Percentiles rank a stretch among this genome's conserved stretches.
Evolutionary conservation across 75 land plant species (phyloP).

Genomic region (Pseudotsuga menziesii): DNA sequence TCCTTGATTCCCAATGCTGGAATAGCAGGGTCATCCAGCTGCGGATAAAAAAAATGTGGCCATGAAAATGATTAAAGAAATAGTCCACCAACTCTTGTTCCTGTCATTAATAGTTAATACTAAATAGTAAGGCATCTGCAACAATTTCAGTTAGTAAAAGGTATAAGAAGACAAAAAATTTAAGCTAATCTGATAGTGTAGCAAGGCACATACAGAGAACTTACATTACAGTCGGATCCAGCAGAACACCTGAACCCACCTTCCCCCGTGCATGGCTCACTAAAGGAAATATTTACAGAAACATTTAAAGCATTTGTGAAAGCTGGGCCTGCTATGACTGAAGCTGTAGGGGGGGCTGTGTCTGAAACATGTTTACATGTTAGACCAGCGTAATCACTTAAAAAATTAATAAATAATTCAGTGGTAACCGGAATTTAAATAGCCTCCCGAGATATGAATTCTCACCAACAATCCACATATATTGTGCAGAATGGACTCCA

Average conservation of each 20-base stretch:
- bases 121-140: too few species aligned
- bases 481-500: slow-evolving; percentile 42
- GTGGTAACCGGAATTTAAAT: neutral
- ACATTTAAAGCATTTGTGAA: slow-evolving; percentile 65
- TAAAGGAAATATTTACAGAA: slow-evolving; percentile 61
- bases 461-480: slow-evolving; percentile 70
- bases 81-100: too few species aligned
- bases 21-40: too few species aligned
- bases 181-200: too few species aligned
- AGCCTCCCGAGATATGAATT: neutral
- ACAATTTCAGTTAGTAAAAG: too few species aligned
- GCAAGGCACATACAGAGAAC: slow-evolving; percentile 20
- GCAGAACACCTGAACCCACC: slow-evolving; percentile 63
- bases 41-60: too few species aligned
- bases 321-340: slow-evolving; percentile 26
- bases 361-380: slow-evolving; percentile 37
- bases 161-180: too few species aligned
- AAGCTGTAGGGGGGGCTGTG: slow-evolving; percentile 68
- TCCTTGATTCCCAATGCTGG: too few species aligned
- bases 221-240: slow-evolving; percentile 65
- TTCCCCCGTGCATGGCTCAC: slow-evolving; percentile 54
- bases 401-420: neutral
- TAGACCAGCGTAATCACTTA: neutral
- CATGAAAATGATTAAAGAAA: too few species aligned
- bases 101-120: too few species aligned